Evolutionary conservation across 345 rosid genomes (phyloP).

Genomic region (Turritis glabra): DNA sequence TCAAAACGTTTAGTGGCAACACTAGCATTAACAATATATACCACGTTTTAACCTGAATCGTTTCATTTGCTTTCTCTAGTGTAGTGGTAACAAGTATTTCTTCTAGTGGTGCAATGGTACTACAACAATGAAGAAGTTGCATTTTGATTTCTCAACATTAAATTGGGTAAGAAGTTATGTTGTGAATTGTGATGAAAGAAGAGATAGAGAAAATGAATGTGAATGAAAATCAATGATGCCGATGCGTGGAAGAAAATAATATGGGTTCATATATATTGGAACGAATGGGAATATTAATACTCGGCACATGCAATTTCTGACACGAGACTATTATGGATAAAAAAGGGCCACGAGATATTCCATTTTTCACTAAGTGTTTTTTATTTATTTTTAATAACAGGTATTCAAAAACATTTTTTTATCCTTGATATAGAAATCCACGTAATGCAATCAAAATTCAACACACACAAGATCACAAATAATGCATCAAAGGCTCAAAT

Average conservation of each 20-base stretch:
- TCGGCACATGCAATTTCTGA: conserved; percentile 38
- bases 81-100: too few species aligned
- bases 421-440: neutral
- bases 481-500: neutral
- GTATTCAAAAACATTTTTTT: neutral
- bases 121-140: too few species aligned
- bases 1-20: neutral
- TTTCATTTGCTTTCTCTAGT: too few species aligned
- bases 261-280: conserved; percentile 19
- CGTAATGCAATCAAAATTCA: neutral
- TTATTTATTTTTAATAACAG: neutral
- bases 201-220: neutral
- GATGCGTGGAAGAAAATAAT: conserved; percentile 11
- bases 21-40: neutral
- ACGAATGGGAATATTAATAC: conserved; percentile 31
- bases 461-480: neutral
- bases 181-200: neutral
- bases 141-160: neutral
- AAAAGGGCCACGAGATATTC: conserved; percentile 30
- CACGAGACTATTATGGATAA: conserved; percentile 27
- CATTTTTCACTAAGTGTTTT: neutral
- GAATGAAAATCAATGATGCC: conserved; percentile 26
- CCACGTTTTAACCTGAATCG: too few species aligned
- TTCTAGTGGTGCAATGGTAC: too few species aligned
- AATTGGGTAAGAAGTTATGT: neutral